A percentile compares a stretch with the other conserved stretches of the same genome.
These are phyloP conservation scores for Axilococcus clingmanii DNA, from an alignment of 139 green algal species.

Conservation along the genomic window DNA sequence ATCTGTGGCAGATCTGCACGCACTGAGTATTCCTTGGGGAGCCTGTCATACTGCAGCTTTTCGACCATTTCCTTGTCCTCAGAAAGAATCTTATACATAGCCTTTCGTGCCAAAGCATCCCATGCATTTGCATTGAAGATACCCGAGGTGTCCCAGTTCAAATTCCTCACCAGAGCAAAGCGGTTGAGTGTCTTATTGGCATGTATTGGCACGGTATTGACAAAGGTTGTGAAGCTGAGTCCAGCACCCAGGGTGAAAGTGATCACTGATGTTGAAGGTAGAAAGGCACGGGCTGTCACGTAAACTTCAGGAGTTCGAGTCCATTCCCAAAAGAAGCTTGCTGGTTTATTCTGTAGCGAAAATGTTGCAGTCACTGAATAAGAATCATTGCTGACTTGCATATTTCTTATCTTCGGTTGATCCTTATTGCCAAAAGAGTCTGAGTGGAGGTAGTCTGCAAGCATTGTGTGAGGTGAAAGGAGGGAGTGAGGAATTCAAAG, in stretches of 20 bases:
- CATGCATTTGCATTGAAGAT: conserved; percentile 33
- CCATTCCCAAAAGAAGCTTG: conserved; percentile 56
- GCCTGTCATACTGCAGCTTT: conserved; percentile 42
- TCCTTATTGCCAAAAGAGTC: conserved; percentile 30
- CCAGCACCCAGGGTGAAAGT: conserved; percentile 51
- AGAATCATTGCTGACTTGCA: conserved; percentile 29
- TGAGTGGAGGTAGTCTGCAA: conserved; percentile 75
- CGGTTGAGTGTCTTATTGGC: conserved; percentile 53
- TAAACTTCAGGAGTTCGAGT: conserved; percentile 20
- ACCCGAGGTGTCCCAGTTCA: conserved; percentile 6
- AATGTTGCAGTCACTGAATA: conserved; percentile 24
- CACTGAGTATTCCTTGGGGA: conserved; percentile 38
- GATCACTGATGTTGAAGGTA: conserved; percentile 57
- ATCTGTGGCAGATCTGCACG: conserved; percentile 49
- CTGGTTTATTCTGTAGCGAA: conserved; percentile 68
- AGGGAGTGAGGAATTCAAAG: not conserved
- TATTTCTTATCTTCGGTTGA: conserved; percentile 51
- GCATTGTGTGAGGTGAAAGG: conserved; percentile 3
- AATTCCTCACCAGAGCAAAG: conserved; percentile 56
- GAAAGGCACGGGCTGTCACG: conserved; percentile 4
- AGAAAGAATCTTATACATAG: conserved; percentile 64
- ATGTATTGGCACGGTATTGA: conserved; percentile 66
- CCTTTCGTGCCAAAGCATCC: conserved; percentile 43
- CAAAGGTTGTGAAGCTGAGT: conserved; percentile 57
- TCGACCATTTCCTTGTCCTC: conserved; percentile 78